Percentiles rank a stretch among this genome's conserved stretches.
These are phyloP conservation scores for Juglanconis oblonga DNA, from an alignment of 2,329 filamentous ascomycete genomes.

Conservation along the genomic window DNA sequence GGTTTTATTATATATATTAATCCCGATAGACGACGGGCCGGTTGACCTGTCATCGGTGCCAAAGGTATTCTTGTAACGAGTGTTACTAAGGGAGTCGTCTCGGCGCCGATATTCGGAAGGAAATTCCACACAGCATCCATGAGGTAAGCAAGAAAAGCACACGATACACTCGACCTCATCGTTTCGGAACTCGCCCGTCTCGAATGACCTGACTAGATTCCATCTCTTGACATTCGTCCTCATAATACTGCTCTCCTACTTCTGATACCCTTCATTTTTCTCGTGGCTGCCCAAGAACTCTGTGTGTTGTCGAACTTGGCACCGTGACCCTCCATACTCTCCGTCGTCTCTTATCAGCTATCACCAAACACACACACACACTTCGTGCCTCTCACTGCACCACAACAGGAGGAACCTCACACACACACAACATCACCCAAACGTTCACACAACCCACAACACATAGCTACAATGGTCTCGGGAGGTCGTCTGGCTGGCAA, in stretches of 20 bases:
- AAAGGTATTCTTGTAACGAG: neutral
- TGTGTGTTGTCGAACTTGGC: neutral
- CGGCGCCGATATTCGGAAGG: neutral
- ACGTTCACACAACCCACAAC: neutral
- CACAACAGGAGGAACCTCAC: too few relatives aligned
- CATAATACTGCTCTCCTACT: neutral
- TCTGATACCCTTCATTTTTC: neutral
- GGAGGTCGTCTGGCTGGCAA: slow-evolving; percentile 55
- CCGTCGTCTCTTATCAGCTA: neutral
- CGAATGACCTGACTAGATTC: neutral
- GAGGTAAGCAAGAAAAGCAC: neutral
- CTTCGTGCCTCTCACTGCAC: neutral
- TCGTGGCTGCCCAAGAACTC: neutral
- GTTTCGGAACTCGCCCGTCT: neutral
- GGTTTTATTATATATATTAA: neutral
- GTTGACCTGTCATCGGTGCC: neutral
- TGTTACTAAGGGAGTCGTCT: neutral
- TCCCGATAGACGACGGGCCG: neutral
- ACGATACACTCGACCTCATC: neutral
- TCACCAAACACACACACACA: neutral
- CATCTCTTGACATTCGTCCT: neutral
- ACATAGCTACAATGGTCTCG: slow-evolving; percentile 1
- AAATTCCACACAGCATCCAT: neutral
- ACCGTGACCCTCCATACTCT: neutral
- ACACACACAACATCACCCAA: neutral